A percentile compares a stretch with the other conserved stretches of the same genome.
phyloP scores from a whole-genome alignment of 352 stramenopile genomes.

The Thraustochytrium sp. region DNA sequence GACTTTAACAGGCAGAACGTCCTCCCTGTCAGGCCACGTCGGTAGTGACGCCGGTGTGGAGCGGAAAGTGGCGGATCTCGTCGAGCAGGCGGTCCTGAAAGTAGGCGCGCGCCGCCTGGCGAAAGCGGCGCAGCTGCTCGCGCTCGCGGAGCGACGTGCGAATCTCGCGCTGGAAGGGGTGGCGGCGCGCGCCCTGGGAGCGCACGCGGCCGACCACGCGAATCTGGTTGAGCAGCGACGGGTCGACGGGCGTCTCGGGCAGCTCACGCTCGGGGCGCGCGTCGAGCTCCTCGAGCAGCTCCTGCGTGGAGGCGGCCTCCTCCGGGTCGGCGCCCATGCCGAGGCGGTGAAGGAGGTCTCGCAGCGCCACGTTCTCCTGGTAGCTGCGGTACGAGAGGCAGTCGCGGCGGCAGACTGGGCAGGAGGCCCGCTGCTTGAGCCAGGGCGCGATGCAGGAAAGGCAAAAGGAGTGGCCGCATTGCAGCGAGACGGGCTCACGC shows the following conservation, averaged over 20 bases:
- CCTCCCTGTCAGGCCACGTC: neutral
- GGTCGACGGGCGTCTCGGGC: neutral
- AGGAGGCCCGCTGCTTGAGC: neutral
- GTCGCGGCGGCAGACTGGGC: neutral
- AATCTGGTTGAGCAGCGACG: neutral
- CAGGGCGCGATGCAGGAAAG: neutral
- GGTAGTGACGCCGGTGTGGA: neutral
- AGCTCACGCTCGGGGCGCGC: neutral
- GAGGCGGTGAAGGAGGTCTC: neutral
- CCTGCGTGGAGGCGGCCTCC: neutral
- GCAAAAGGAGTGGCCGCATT: conserved; percentile 14
- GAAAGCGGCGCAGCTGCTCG: neutral
- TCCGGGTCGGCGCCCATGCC: neutral
- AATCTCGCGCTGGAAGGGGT: conserved; percentile 26
- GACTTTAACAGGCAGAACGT: neutral
- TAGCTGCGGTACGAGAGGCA: neutral
- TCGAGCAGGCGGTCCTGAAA: neutral
- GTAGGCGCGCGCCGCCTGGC: neutral
- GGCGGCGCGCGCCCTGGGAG: neutral
- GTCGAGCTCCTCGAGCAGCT: conserved; percentile 15
- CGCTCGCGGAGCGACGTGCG: neutral
- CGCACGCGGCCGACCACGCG: neutral
- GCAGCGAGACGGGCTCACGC: neutral
- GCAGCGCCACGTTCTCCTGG: neutral
- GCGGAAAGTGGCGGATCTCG: neutral